Base-by-base conservation (phyloP, 176 grass and related monocot genomes). In the Aegilops sharonensis region DNA sequence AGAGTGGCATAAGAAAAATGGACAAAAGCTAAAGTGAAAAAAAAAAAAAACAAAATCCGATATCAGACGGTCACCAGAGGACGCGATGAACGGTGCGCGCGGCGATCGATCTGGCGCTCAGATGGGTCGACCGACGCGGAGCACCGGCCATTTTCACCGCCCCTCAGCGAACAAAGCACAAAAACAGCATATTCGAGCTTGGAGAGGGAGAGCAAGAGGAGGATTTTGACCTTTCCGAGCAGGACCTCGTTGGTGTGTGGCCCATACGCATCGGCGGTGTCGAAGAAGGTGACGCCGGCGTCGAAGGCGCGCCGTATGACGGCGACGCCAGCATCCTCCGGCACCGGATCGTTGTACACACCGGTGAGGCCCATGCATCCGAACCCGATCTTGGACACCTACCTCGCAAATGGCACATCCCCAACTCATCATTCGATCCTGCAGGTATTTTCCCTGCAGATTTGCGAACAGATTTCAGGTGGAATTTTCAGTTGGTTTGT, bases 341-440 rank as follows among this genome's bases (percentile, higher is more conserved):
- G 37, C 17, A 95, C 27, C 9, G 95, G 88, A 40, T 68, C 37
- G 47, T 93, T 91, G 78, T 91, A 98, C 20, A 93, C 70, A 25
- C 95, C 95, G 24, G 89, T 89, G 67, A 92, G 84, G 29, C 93
- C 91, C 85, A 91, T 91, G 88, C 95, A 98, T 15, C 93, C 95
- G 67, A 98, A 94, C 1, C 96, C 96, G 79, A 94, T 82, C 83
- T 87, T 98, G 68, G 96, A 95, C 11, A 95, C 91, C 96, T 95
- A 61, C 74, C 63, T 32, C 24, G 67, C 36, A 59, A 23, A 85
- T 79, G 18, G 24, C 30, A 57, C 64, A 48, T 11, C 61, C 25
- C 61, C 67, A 85, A 31, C 42, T 24, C 7, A 79, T 59, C 57
- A 84, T 47, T 74, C 50, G 15, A 18, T 54, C 0, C 15, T 48